Evolutionary conservation across 2,329 filamentous ascomycete species (phyloP), one percentile per base, ranked within the genome.

Genomic region (Polychaeton citri): DNA sequence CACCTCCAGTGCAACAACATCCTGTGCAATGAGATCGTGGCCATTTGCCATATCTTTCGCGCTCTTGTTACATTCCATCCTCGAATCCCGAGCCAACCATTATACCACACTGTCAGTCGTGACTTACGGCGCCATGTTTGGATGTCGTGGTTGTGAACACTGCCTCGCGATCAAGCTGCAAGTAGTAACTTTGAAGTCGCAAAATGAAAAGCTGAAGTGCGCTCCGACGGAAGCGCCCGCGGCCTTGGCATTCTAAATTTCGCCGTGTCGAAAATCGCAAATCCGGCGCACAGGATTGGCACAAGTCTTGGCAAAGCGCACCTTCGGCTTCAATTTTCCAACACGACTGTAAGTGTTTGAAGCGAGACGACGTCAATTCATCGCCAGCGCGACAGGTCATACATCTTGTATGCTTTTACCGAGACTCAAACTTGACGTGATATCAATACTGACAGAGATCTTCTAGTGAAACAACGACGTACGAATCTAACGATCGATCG

Each of bases 111-210:
- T 5, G 15, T 15, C 10, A 15, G 16, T 31, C 19, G 16, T 9
- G 8, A 48, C 45, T 46, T 48, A 48, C 52, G 58, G 59, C 45
- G 60, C 61, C 62, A 65, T 66, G 51, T 47, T 61, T 49, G 24
- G 24, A 15, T 28, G 55, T 44, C 34, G 43, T 55, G 44, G 47
- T 54, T 45, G 53, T 49, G 33, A 24, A 21, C 18, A 13, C 24
- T 28, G 24, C 24, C 24, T 28, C 24, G 7, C 24, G 12, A 21
- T 20, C 21, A 17, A 32, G 35, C 41, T 19, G 35, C 30, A 35
- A 19, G 2, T 13, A 12, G 16, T 20, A 35, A 35, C 13, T 37
- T 16, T 20, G 15, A 15, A 28, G 15, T 12, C 12, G 7, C 24
- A 28, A 28, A 28, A 28, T 28, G 24, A 28, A 28, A 28, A 28